Percentiles rank a stretch among this genome's conserved stretches.
Conservation (phyloP, 139 green algal genomes). For the Chlamydomonas schloesseri region DNA sequence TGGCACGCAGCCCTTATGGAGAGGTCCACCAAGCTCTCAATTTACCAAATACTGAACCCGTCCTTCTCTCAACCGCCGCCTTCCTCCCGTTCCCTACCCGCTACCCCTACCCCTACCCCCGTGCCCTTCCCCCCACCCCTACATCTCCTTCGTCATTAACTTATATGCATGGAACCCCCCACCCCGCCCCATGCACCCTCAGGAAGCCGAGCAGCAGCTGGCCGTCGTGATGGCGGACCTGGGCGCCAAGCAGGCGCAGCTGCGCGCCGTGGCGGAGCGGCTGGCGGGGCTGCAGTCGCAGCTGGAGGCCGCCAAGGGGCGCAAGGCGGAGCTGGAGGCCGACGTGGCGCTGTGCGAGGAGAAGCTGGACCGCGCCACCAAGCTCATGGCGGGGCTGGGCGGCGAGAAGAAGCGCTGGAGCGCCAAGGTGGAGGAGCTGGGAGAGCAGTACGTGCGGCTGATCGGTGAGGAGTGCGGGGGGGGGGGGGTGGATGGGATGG, state of each 20-base stretch:
- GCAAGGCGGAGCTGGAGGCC: conserved; percentile 68
- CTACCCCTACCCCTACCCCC: too few relatives aligned
- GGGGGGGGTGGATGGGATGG: not conserved
- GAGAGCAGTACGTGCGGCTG: conserved; percentile 70
- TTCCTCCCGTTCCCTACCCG: too few relatives aligned
- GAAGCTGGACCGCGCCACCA: conserved; percentile 78
- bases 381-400: conserved; percentile 82
- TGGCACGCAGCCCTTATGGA: too few relatives aligned
- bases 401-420: conserved; percentile 87
- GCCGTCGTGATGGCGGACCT: conserved; percentile 63
- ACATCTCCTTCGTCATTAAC: too few relatives aligned
- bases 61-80: too few relatives aligned
- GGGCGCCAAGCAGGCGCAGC: conserved; percentile 73
- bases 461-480: conserved; percentile 34
- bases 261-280: conserved; percentile 70
- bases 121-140: too few relatives aligned
- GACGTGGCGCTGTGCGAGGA: conserved; percentile 68
- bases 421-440: conserved; percentile 66
- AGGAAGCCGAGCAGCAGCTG: conserved; percentile 38
- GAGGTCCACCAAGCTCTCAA: too few relatives aligned
- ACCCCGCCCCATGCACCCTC: too few relatives aligned
- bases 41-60: too few relatives aligned
- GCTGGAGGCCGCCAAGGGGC: conserved; percentile 65
- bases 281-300: conserved; percentile 73
- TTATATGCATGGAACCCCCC: not conserved